Conservation (phyloP, 2,329 filamentous ascomycete species). For the Trichoderma atroviride region DNA sequence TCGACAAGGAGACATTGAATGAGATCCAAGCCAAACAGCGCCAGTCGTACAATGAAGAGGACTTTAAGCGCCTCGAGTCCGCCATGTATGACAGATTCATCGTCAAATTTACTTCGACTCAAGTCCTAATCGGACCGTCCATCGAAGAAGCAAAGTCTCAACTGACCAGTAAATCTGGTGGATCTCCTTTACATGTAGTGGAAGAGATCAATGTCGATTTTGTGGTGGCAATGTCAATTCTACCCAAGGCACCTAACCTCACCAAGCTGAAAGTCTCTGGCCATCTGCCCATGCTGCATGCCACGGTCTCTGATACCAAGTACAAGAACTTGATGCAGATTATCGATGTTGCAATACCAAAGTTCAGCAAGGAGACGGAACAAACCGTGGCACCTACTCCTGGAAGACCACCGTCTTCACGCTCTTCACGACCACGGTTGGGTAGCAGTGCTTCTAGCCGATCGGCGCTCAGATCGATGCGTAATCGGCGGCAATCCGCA, state of each 20-base stretch:
- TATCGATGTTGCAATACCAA: conserved; percentile 92
- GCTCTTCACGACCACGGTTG: conserved; percentile 48
- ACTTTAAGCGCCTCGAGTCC: conserved; percentile 83
- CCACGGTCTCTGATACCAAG: conserved; percentile 88
- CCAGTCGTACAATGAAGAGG: conserved; percentile 82
- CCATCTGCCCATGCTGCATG: conserved; percentile 88
- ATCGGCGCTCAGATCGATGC: conserved; percentile 48
- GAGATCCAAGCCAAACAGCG: conserved; percentile 91
- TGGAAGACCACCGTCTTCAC: conserved; percentile 29
- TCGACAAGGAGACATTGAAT: conserved; percentile 85
- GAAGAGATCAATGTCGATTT: conserved; percentile 98
- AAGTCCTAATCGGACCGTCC: conserved; percentile 91
- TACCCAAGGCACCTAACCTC: conserved; percentile 92
- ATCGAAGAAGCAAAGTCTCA: conserved; percentile 88
- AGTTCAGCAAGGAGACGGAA: conserved; percentile 56
- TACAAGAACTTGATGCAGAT: conserved; percentile 97
- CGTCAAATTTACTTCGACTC: conserved; percentile 89
- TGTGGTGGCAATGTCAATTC: conserved; percentile 90
- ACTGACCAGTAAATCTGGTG: conserved; percentile 67
- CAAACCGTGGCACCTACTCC: conserved; percentile 7
- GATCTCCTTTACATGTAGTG: conserved; percentile 81
- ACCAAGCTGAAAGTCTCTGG: conserved; percentile 91
- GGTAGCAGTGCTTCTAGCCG: conserved; percentile 47
- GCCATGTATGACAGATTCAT: conserved; percentile 98
- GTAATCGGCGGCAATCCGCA: conserved; percentile 64